These are phyloP conservation scores for Fusarium humuli DNA, from an alignment of 2,329 filamentous ascomycete species.

Conservation along the genomic window DNA sequence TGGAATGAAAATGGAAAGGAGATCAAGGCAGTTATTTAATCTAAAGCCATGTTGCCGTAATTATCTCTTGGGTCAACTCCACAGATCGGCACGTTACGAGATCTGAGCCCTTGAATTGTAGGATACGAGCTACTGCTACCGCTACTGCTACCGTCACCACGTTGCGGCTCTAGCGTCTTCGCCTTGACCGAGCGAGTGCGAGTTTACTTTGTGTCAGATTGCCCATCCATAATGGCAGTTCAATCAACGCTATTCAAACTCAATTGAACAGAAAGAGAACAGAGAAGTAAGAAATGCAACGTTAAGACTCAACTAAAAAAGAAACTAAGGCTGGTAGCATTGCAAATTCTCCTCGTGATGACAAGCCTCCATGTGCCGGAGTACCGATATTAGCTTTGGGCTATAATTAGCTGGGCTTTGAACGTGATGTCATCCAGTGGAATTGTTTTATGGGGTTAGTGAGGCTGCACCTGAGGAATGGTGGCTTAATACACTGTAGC, in stretches of 20 bases:
- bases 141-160: not conserved
- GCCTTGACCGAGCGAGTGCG: not conserved
- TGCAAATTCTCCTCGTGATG: constrained; percentile 5
- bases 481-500: not conserved
- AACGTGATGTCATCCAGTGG: constrained; percentile 12
- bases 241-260: not conserved
- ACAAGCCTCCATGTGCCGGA: constrained; percentile 8
- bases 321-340: not conserved
- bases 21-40: constrained; percentile 8
- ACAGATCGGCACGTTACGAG: constrained; percentile 25
- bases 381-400: constrained; percentile 2
- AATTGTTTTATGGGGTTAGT: not conserved
- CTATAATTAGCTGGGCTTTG: constrained; percentile 26
- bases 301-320: constrained; percentile 1
- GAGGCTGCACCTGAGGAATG: not conserved
- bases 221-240: no score
- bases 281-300: constrained; percentile 4
- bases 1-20: not conserved
- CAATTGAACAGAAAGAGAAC: not conserved
- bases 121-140: constrained; percentile 11
- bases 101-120: not conserved
- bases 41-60: not conserved
- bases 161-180: not conserved
- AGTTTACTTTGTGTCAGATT: not conserved
- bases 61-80: not conserved